A percentile compares a stretch with the other conserved stretches of the same genome.
phyloP scores from a whole-genome alignment of 257 asterid genomes.

The Nemophila menziesii region DNA sequence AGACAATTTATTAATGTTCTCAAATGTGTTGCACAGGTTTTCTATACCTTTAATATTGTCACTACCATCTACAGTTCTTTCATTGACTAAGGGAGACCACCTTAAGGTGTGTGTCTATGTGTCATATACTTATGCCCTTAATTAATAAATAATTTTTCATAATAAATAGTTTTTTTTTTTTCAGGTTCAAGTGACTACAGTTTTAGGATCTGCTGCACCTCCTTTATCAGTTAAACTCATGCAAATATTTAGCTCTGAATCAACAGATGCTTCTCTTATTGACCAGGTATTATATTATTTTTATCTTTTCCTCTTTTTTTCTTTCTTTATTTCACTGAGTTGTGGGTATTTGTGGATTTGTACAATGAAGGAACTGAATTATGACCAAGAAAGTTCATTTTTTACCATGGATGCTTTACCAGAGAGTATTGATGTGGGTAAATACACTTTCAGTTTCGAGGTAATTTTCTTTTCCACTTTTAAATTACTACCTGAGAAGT shows the following conservation, averaged over 20 bases:
- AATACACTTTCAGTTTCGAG: constrained; percentile 67
- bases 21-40: constrained; percentile 36
- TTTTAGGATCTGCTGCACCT: constrained; percentile 71
- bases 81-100: constrained; percentile 62
- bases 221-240: constrained; percentile 68
- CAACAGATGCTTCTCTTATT: constrained; percentile 72
- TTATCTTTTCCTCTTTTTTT: constrained; percentile 2
- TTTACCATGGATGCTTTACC: constrained; percentile 68
- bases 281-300: constrained; percentile 49
- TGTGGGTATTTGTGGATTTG: constrained; percentile 7
- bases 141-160: too few species aligned
- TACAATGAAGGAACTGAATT: constrained; percentile 60
- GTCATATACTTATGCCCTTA: neutral
- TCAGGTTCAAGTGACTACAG: constrained; percentile 74
- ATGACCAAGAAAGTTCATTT: constrained; percentile 44
- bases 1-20: neutral
- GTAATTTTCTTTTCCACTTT: constrained; percentile 23
- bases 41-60: constrained; percentile 76
- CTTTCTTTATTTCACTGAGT: constrained; percentile 3
- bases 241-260: constrained; percentile 70
- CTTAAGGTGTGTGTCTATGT: constrained; percentile 48
- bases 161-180: too few species aligned
- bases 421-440: constrained; percentile 58
- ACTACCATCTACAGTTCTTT: constrained; percentile 69
- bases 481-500: neutral